A percentile compares a stretch with the other conserved stretches of the same genome.
phyloP scores from a whole-genome alignment of 2,329 filamentous ascomycete genomes.

The Grosmannia penicillata region DNA sequence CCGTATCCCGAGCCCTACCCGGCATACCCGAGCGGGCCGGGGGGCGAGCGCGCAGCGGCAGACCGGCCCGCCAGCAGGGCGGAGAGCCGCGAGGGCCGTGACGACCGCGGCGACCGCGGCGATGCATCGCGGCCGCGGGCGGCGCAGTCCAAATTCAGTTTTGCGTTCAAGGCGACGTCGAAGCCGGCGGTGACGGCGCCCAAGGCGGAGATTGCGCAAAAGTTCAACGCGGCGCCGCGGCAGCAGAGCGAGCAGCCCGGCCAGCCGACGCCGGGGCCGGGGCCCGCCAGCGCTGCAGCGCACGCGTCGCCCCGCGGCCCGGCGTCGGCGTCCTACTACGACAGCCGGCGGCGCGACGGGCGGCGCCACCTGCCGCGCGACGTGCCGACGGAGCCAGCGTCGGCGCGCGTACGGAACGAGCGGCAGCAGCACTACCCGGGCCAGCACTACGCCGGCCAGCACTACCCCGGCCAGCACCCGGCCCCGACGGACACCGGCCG shows the following conservation, averaged over 20 bases:
- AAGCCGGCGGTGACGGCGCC: conserved; percentile 41
- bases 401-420: conserved; percentile 21
- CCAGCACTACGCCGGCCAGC: too few relatives aligned
- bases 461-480: too few relatives aligned
- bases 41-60: too few relatives aligned
- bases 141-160: conserved; percentile 67
- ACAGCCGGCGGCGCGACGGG: too few relatives aligned
- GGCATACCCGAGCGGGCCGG: too few relatives aligned
- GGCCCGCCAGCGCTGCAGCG: neutral
- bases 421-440: conserved; percentile 10
- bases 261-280: neutral
- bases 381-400: conserved; percentile 39
- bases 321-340: conserved; percentile 6
- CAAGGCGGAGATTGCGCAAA: conserved; percentile 52
- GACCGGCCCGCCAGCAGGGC: neutral
- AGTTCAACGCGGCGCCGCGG: conserved; percentile 41
- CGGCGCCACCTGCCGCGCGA: conserved; percentile 29
- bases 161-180: conserved; percentile 70
- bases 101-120: too few relatives aligned
- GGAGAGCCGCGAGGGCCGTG: too few relatives aligned
- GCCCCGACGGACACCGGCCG: too few relatives aligned
- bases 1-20: too few relatives aligned
- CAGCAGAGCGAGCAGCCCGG: neutral
- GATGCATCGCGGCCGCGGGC: conserved; percentile 38
- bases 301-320: neutral